Evolutionary conservation across 495 filamentous ascomycete species (phyloP).

Genomic region (Entonaema liquescens): DNA sequence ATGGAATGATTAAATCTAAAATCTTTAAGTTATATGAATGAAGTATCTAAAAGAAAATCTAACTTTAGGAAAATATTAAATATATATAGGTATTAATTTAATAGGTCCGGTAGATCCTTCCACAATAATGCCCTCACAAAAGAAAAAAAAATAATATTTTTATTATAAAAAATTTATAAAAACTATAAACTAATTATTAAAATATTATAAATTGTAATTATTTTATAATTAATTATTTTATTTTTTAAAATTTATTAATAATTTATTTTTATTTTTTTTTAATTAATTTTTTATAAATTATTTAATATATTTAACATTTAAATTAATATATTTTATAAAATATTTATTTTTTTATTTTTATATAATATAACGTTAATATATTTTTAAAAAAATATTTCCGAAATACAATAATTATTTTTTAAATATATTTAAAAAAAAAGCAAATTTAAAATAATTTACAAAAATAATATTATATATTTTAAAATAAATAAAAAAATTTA

Average conservation of each 20-base stretch:
- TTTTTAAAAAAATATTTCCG: background rate
- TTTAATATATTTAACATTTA: background rate
- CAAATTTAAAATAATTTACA: background rate
- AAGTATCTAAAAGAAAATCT: no score
- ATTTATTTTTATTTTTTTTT: background rate
- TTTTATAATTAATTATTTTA: no score
- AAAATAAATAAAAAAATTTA: background rate
- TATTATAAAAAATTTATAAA: no score
- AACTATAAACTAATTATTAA: no score
- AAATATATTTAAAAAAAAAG: background rate
- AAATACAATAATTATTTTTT: background rate
- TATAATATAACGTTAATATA: background rate
- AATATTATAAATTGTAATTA: no score
- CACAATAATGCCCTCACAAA: no score
- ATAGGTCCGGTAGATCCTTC: no score
- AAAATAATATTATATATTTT: slow-evolving; percentile 1
- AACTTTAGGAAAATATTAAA: no score
- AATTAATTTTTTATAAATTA: background rate
- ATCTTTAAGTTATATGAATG: no score
- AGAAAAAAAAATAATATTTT: background rate
- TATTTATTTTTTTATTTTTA: slow-evolving; percentile 2
- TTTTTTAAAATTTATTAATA: slow-evolving; percentile 6
- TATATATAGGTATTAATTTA: no score
- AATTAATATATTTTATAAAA: background rate
- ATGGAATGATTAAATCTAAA: no score